Evolutionary conservation across 1,284 basidiomycete species (phyloP).

Genomic region (Pascua guehoae): DNA sequence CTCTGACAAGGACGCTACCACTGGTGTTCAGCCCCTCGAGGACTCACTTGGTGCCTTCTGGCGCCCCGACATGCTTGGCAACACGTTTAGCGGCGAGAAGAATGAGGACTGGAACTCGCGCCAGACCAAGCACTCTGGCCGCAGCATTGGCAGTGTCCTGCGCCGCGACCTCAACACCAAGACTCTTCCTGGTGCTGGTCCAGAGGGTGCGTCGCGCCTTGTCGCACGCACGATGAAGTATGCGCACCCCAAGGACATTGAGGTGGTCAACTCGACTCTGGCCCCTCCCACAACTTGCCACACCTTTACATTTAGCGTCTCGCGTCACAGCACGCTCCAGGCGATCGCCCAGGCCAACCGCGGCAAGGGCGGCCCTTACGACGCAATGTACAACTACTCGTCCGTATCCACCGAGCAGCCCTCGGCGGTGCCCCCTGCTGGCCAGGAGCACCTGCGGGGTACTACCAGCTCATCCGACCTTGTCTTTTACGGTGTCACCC

Average conservation of each 20-base stretch:
- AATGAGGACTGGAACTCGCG: constrained; percentile 18
- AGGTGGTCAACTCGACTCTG: constrained; percentile 85
- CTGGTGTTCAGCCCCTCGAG: constrained; percentile 77
- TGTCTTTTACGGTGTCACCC: constrained; percentile 81
- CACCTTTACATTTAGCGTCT: constrained; percentile 72
- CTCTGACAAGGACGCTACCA: constrained; percentile 79
- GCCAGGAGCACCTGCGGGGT: constrained; percentile 65
- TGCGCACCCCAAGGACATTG: constrained; percentile 54
- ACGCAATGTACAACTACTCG: constrained; percentile 28
- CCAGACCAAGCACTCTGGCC: constrained; percentile 19
- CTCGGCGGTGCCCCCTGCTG: constrained; percentile 1
- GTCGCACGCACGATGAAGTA: constrained; percentile 86
- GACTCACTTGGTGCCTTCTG: constrained; percentile 88
- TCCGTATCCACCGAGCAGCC: constrained; percentile 53
- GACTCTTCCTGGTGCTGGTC: constrained; percentile 48
- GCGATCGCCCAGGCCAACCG: constrained; percentile 48
- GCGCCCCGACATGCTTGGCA: constrained; percentile 88
- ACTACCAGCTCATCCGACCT: constrained; percentile 48
- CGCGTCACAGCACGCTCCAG: constrained; percentile 34
- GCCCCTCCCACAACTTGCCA: constrained; percentile 89
- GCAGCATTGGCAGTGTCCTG: constrained; percentile 49
- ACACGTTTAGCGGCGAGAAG: constrained; percentile 70
- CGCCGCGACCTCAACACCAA: constrained; percentile 51
- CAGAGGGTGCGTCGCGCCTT: constrained; percentile 59
- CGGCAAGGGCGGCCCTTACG: constrained; percentile 35